Conservation (phyloP, 1,284 basidiomycete species). For the Cryptococcus neoformans region DNA sequence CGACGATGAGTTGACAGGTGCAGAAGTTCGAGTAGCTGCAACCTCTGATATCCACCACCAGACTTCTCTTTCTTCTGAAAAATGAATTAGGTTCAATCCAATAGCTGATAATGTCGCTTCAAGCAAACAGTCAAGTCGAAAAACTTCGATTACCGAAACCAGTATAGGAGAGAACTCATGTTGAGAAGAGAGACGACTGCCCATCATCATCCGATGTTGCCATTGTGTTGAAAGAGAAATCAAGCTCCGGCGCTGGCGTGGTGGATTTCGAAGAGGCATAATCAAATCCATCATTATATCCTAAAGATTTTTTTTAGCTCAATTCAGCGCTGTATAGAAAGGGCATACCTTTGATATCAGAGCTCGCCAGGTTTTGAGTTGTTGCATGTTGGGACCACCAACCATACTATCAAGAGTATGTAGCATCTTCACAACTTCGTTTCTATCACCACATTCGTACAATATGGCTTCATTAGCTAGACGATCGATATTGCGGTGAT, state of each 20-base stretch:
- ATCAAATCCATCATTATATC: constrained; percentile 3
- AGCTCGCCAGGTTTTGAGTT: constrained; percentile 10
- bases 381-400: not conserved
- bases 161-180: too few species aligned
- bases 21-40: constrained; percentile 2
- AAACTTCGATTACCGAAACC: not conserved
- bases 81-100: constrained; percentile 21
- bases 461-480: too few species aligned
- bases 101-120: constrained; percentile 25
- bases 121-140: constrained; percentile 37
- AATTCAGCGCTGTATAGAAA: not conserved
- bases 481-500: too few species aligned
- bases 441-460: too few species aligned
- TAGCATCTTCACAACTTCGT: too few species aligned
- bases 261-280: constrained; percentile 16
- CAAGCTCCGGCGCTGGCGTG: constrained; percentile 30
- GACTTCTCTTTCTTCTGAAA: constrained; percentile 19
- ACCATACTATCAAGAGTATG: too few species aligned
- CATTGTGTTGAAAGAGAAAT: constrained; percentile 23
- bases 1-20: not conserved
- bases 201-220: constrained; percentile 27
- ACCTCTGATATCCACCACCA: constrained; percentile 40
- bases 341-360: constrained; percentile 25
- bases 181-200: not conserved
- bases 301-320: constrained; percentile 1